Evolutionary conservation across 2,329 filamentous ascomycete species (phyloP).

Genomic region (Atkinsonella texensis): DNA sequence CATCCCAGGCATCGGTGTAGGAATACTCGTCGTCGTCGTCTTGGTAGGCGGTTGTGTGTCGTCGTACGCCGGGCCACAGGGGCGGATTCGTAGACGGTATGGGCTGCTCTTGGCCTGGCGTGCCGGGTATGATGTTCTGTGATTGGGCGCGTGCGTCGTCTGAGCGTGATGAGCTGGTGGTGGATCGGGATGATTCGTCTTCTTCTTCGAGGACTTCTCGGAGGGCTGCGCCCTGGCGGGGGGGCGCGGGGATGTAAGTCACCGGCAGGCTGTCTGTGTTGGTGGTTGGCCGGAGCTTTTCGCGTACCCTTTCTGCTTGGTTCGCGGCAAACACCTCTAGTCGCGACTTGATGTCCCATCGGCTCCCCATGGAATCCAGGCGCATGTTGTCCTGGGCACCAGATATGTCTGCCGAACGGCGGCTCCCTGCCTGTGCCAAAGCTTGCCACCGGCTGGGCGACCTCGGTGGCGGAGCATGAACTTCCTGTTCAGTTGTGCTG

Average conservation of each 20-base stretch:
- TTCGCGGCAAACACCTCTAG: slow-evolving; percentile 49
- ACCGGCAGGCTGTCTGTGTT: slow-evolving; percentile 45
- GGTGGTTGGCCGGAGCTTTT: slow-evolving; percentile 40
- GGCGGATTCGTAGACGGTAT: slow-evolving; percentile 25
- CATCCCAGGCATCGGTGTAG: slow-evolving; percentile 13
- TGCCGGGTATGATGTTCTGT: slow-evolving; percentile 11
- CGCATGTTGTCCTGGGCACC: slow-evolving; percentile 5
- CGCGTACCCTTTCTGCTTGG: slow-evolving; percentile 48
- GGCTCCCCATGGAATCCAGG: slow-evolving; percentile 13
- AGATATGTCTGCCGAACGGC: not conserved
- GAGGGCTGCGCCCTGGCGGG: slow-evolving; percentile 42
- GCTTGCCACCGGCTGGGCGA: slow-evolving; percentile 17
- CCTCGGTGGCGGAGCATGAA: slow-evolving; percentile 12
- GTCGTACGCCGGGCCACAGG: slow-evolving; percentile 30
- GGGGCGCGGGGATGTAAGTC: slow-evolving; percentile 49
- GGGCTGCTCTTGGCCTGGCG: slow-evolving; percentile 13
- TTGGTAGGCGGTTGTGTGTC: slow-evolving; percentile 18
- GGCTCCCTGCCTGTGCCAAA: not conserved
- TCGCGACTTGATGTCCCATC: slow-evolving; percentile 45
- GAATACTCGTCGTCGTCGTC: slow-evolving; percentile 23
- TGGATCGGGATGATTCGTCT: slow-evolving; percentile 20
- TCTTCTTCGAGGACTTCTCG: slow-evolving; percentile 47
- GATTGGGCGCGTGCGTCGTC: slow-evolving; percentile 4
- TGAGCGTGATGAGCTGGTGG: slow-evolving; percentile 5
- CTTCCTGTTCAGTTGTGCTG: slow-evolving; percentile 16